phyloP scores from a whole-genome alignment of 108 stramenopile genomes.

The Cyclotella atomus region DNA sequence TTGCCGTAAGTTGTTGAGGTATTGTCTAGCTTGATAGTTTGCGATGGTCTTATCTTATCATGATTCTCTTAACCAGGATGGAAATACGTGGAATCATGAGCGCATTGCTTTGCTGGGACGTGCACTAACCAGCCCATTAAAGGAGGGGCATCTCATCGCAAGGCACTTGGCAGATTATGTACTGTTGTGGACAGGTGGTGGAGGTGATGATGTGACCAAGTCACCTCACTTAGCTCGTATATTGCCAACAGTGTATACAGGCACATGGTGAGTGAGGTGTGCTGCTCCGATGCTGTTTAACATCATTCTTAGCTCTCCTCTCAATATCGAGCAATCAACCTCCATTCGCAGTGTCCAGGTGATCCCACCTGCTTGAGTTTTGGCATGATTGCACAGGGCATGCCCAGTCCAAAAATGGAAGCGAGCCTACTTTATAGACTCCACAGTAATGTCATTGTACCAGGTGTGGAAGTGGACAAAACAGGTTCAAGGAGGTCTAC shows the following conservation, averaged over 20 bases:
- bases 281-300: not conserved
- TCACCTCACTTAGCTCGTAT: conserved; percentile 94
- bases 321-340: no score
- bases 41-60: not conserved
- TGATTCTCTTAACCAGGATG: conserved; percentile 57
- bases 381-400: conserved; percentile 53
- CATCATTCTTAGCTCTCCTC: not conserved
- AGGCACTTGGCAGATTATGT: conserved; percentile 97
- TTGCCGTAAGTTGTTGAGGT: conserved; percentile 58
- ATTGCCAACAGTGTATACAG: conserved; percentile 97
- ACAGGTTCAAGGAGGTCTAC: conserved; percentile 87
- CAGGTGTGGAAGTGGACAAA: conserved; percentile 82
- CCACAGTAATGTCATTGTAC: conserved; percentile 71
- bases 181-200: conserved; percentile 94
- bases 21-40: not conserved
- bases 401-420: conserved; percentile 74
- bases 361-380: conserved; percentile 92
- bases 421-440: conserved; percentile 92
- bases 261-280: conserved; percentile 52
- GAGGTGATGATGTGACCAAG: conserved; percentile 98
- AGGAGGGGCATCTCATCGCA: conserved; percentile 94
- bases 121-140: conserved; percentile 87
- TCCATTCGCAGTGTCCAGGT: conserved; percentile 70
- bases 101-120: conserved; percentile 98
- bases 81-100: conserved; percentile 99